phyloP scores from a whole-genome alignment of 768 basidiomycete genomes.

The Boletus rex-veris region DNA sequence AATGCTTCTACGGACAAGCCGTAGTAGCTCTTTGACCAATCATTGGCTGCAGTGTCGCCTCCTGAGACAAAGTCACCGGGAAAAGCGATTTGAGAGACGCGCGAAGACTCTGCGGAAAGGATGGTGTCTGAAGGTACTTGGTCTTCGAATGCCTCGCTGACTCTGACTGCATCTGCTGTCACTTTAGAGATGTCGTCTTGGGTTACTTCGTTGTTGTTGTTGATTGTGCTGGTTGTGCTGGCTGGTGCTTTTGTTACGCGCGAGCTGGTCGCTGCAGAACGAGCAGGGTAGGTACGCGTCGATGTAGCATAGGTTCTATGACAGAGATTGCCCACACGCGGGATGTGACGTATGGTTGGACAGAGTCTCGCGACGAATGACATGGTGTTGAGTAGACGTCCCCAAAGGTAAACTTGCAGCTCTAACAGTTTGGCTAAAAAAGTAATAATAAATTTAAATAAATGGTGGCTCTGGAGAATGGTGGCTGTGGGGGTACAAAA shows the following conservation, averaged over 20 bases:
- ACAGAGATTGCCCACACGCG: neutral
- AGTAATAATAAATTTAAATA: no score
- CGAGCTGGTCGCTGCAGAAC: constrained; percentile 18
- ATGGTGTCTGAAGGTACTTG: constrained; percentile 14
- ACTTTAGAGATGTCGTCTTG: constrained; percentile 18
- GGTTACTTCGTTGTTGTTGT: constrained; percentile 14
- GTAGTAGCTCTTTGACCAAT: constrained; percentile 88
- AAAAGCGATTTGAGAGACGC: constrained; percentile 21
- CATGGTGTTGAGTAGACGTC: constrained; percentile 18
- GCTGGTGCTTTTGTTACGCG: constrained; percentile 28
- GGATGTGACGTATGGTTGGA: neutral
- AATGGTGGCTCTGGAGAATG: no score
- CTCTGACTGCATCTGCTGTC: constrained; percentile 18
- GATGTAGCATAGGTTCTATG: constrained; percentile 19
- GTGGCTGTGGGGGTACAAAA: no score
- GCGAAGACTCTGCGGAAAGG: constrained; percentile 6
- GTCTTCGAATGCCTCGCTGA: constrained; percentile 11
- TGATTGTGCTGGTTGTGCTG: constrained; percentile 24
- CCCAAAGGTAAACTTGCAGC: no score
- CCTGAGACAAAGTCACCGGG: constrained; percentile 27
- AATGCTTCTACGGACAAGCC: constrained; percentile 81
- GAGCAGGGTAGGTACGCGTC: constrained; percentile 26
- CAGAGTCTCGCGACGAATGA: constrained; percentile 12
- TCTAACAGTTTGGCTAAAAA: no score
- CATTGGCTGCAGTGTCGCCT: constrained; percentile 37